Conservation (phyloP, 176 grass and related monocot species). For the Tillandsia fasciculata region DNA sequence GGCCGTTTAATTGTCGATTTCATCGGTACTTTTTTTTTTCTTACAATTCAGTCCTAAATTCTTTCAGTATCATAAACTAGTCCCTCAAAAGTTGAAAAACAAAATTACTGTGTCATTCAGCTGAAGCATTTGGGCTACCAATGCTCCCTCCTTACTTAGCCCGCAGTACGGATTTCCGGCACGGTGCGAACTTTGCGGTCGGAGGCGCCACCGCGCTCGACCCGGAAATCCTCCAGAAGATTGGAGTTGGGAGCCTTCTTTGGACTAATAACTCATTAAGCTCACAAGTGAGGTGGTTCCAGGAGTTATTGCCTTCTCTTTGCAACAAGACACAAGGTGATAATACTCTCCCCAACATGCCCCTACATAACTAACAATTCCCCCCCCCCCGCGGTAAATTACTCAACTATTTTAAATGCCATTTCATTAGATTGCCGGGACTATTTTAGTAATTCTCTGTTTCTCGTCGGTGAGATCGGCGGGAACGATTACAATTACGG, state of each 20-base stretch:
- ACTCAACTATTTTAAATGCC: background rate
- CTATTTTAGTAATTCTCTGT: constrained; percentile 58
- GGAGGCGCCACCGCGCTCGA: constrained; percentile 74
- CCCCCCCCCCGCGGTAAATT: background rate
- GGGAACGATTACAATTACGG: constrained; percentile 87
- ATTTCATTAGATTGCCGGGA: constrained; percentile 48
- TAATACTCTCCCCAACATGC: background rate
- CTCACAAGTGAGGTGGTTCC: constrained; percentile 66
- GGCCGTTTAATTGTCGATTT: constrained; percentile 24
- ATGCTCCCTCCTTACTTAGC: constrained; percentile 57
- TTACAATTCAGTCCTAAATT: background rate
- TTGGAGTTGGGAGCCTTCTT: constrained; percentile 33
- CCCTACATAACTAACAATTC: background rate
- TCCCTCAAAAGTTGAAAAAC: background rate
- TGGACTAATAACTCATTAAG: constrained; percentile 62
- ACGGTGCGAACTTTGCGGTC: constrained; percentile 80
- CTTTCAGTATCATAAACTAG: background rate
- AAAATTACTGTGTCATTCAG: constrained; percentile 16
- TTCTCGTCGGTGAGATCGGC: constrained; percentile 81
- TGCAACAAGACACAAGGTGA: constrained; percentile 49
- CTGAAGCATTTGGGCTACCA: constrained; percentile 68
- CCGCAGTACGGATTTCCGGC: constrained; percentile 29
- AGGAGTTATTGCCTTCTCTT: constrained; percentile 60
- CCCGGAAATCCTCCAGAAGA: constrained; percentile 57
- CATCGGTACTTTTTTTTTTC: background rate